Evolutionary conservation across 306 rosid species (phyloP).

Genomic region (Clitoria ternatea): DNA sequence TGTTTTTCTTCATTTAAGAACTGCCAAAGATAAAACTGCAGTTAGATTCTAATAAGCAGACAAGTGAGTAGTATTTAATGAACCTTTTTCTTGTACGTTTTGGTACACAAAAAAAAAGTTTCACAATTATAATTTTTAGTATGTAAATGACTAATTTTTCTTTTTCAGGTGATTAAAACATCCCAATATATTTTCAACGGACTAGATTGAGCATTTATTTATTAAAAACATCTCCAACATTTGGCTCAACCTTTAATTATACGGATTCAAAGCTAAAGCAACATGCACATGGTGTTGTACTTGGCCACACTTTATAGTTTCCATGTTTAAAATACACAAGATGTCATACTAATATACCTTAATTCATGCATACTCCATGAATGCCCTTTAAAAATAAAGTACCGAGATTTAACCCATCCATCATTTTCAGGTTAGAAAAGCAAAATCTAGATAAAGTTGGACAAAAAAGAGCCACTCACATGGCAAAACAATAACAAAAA

Average conservation of each 20-base stretch:
- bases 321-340: constrained; percentile 8
- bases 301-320: constrained; percentile 5
- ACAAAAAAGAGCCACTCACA: constrained; percentile 10
- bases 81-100: too few species aligned
- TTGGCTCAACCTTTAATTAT: constrained; percentile 31
- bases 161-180: too few species aligned
- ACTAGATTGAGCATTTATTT: too few species aligned
- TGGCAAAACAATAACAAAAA: background rate
- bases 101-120: too few species aligned
- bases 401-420: constrained; percentile 11
- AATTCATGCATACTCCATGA: constrained; percentile 29
- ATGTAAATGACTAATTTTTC: too few species aligned
- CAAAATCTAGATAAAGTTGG: constrained; percentile 26
- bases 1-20: constrained; percentile 55
- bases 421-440: constrained; percentile 35
- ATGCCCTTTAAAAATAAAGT: constrained; percentile 9
- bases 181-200: too few species aligned
- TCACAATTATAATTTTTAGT: too few species aligned
- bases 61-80: too few species aligned
- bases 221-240: background rate
- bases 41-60: background rate
- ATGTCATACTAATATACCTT: constrained; percentile 41
- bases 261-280: constrained; percentile 35
- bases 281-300: constrained; percentile 50
- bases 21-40: constrained; percentile 36